Conservation (phyloP, 192 early-diverging fungal species). For the Mortierella alpina region DNA sequence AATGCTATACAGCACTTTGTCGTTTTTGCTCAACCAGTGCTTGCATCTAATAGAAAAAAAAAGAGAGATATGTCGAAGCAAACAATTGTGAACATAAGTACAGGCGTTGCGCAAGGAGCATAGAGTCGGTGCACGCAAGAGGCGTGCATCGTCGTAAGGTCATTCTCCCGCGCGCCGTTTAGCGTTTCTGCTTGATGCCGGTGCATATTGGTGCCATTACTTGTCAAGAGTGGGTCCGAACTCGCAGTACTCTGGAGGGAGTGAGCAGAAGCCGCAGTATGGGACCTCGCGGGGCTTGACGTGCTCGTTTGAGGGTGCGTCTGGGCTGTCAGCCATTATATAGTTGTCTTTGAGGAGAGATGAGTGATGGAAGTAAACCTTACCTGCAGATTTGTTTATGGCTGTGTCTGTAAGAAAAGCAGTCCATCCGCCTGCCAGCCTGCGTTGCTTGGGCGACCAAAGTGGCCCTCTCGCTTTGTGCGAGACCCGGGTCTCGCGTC, state of each 20-base stretch:
- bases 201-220: slow-evolving; percentile 45
- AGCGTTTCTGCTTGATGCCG: background rate
- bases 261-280: slow-evolving; percentile 53
- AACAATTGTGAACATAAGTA: slow-evolving; percentile 2
- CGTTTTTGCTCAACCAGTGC: slow-evolving; percentile 53
- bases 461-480: too few relatives aligned
- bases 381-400: too few relatives aligned
- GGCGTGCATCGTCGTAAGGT: too few relatives aligned
- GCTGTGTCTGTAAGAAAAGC: background rate
- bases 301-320: slow-evolving; percentile 51
- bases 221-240: slow-evolving; percentile 84
- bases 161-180: background rate
- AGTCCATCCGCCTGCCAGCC: too few relatives aligned
- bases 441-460: too few relatives aligned
- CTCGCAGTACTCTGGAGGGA: slow-evolving; percentile 85
- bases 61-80: background rate
- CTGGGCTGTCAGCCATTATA: slow-evolving; percentile 45
- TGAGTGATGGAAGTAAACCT: background rate
- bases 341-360: background rate
- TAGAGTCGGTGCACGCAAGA: background rate
- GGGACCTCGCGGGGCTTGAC: slow-evolving; percentile 49
- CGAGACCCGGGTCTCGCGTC: too few relatives aligned
- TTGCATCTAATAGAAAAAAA: slow-evolving; percentile 26
- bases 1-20: slow-evolving; percentile 27
- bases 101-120: slow-evolving; percentile 57